A percentile compares a stretch with the other conserved stretches of the same genome.
Evolutionary conservation across 116 monocot species (phyloP).

Genomic region (Papilionanthe hybrid): DNA sequence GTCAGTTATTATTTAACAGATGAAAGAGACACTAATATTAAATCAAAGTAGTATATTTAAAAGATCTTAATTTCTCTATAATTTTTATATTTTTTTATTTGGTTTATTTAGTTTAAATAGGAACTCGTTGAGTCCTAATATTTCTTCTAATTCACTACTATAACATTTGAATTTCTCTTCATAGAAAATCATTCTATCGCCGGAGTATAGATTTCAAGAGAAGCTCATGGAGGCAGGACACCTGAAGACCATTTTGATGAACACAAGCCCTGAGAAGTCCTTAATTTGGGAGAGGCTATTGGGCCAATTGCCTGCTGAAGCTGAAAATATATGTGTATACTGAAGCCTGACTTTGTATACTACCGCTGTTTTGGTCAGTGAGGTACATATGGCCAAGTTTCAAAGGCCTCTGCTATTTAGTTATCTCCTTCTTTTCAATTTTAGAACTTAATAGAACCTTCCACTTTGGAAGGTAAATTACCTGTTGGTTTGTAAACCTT

Average conservation of each 20-base stretch:
- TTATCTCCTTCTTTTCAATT: too few species aligned
- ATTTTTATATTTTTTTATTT: background rate
- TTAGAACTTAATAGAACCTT: too few species aligned
- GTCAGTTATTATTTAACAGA: too few species aligned
- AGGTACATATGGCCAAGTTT: too few species aligned
- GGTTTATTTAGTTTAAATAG: background rate
- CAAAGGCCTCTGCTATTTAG: too few species aligned
- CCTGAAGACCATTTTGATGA: conserved; percentile 29
- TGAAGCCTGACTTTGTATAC: background rate
- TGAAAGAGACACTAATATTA: too few species aligned
- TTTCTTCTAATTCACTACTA: background rate
- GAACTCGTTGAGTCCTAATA: background rate
- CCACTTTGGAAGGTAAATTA: too few species aligned
- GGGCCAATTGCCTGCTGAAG: background rate
- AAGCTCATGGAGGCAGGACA: conserved; percentile 27
- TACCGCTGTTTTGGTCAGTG: too few species aligned
- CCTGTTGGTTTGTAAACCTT: too few species aligned
- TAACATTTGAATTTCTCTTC: background rate
- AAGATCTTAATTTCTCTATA: too few species aligned
- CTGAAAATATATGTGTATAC: background rate
- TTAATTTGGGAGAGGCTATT: conserved; percentile 34
- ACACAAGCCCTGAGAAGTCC: conserved; percentile 26
- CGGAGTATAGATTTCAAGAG: conserved; percentile 8
- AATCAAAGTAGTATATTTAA: too few species aligned
- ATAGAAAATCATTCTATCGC: conserved; percentile 16